phyloP scores from a whole-genome alignment of 108 stramenopile genomes.

The Pseudonitzschia pungens region DNA sequence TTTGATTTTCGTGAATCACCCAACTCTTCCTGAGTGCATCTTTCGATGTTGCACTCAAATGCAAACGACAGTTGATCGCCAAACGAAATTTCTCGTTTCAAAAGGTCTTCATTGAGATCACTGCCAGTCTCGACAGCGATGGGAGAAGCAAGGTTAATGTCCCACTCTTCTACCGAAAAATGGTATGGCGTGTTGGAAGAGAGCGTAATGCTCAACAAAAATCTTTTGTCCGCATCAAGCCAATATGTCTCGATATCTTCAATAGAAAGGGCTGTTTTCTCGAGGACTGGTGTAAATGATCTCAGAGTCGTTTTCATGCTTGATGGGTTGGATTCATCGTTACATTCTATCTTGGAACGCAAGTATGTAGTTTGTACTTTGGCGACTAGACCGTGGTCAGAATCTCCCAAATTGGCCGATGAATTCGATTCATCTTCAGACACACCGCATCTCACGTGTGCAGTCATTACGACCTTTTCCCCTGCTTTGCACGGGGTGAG shows the following conservation, averaged over 20 bases:
- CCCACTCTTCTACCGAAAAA: slow-evolving; percentile 64
- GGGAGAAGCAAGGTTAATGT: slow-evolving; percentile 50
- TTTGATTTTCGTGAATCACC: slow-evolving; percentile 30
- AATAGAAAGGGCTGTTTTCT: slow-evolving; percentile 60
- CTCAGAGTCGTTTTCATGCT: slow-evolving; percentile 59
- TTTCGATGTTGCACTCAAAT: slow-evolving; percentile 51
- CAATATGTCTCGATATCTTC: slow-evolving; percentile 46
- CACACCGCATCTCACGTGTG: slow-evolving; percentile 56
- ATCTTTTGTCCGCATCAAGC: slow-evolving; percentile 33
- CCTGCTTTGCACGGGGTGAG: slow-evolving; percentile 52
- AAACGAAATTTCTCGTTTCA: slow-evolving; percentile 49
- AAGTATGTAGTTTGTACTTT: slow-evolving; percentile 56
- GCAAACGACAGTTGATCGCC: slow-evolving; percentile 61
- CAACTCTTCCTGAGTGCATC: slow-evolving; percentile 1
- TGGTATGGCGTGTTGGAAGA: slow-evolving; percentile 69
- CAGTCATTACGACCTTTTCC: slow-evolving; percentile 44
- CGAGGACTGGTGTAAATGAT: slow-evolving; percentile 63
- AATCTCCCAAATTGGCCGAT: neutral
- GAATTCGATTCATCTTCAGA: slow-evolving; percentile 27
- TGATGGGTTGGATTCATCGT: slow-evolving; percentile 42
- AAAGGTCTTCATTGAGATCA: slow-evolving; percentile 53
- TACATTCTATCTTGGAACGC: slow-evolving; percentile 34
- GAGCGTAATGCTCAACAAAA: slow-evolving; percentile 54
- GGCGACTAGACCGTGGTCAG: slow-evolving; percentile 47
- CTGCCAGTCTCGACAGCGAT: slow-evolving; percentile 32